A percentile compares a stretch with the other conserved stretches of the same genome.
Evolutionary conservation across 148 eudicot species (phyloP).

Genomic region (Rhododendron henanense): DNA sequence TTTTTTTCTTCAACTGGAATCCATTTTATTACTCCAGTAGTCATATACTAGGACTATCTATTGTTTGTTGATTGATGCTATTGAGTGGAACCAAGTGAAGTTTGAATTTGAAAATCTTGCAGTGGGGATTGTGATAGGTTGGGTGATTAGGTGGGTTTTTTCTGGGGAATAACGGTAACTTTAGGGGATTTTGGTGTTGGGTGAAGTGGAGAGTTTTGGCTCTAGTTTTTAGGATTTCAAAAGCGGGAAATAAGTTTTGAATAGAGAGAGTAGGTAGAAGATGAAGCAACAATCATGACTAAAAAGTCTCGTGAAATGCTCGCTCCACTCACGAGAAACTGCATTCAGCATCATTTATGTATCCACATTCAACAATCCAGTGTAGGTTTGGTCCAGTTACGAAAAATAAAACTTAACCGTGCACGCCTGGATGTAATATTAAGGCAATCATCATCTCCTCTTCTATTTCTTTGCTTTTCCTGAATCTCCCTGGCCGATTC

Average conservation of each 20-base stretch:
- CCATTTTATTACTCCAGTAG: too few relatives aligned
- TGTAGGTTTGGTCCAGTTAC: too few relatives aligned
- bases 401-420: too few relatives aligned
- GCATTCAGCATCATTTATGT: background rate
- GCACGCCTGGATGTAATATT: too few relatives aligned
- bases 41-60: too few relatives aligned
- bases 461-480: too few relatives aligned
- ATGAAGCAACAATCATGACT: too few relatives aligned
- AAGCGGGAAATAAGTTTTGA: background rate
- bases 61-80: background rate
- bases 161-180: slow-evolving; percentile 11
- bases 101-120: slow-evolving; percentile 41
- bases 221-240: background rate
- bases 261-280: background rate
- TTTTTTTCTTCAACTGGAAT: background rate
- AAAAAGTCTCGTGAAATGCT: background rate
- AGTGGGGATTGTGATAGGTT: background rate
- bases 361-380: too few relatives aligned
- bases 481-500: too few relatives aligned
- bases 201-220: background rate
- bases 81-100: background rate
- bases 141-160: background rate
- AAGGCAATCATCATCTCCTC: too few relatives aligned
- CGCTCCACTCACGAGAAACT: background rate
- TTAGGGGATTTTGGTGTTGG: background rate